phyloP scores from a whole-genome alignment of 148 eudicot genomes.

The Chenopodium suecicum region DNA sequence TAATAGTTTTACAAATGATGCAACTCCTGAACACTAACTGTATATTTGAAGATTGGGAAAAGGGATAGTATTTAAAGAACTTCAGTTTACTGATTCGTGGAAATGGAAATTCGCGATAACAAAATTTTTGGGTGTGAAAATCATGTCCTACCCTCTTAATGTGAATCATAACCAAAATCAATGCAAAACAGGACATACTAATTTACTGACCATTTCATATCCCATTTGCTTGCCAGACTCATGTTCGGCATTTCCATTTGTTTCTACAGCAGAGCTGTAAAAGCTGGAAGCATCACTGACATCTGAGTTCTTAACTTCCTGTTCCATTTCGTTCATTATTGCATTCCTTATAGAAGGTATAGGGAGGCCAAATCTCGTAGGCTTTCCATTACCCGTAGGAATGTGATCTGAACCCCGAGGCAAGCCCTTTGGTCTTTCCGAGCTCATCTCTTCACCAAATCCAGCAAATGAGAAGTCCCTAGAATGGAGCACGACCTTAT shows the following conservation, averaged over 20 bases:
- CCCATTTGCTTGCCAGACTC: constrained; percentile 28
- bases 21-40: not conserved
- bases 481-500: constrained; percentile 16
- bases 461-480: constrained; percentile 34
- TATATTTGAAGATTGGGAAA: not conserved
- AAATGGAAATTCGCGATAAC: not conserved
- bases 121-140: not conserved
- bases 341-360: constrained; percentile 27
- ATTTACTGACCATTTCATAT: constrained; percentile 44
- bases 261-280: constrained; percentile 21
- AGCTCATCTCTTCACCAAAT: constrained; percentile 30
- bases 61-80: not conserved
- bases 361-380: constrained; percentile 21
- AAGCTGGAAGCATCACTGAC: constrained; percentile 32
- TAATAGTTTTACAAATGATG: not conserved
- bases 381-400: constrained; percentile 13
- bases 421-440: constrained; percentile 37
- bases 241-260: constrained; percentile 22
- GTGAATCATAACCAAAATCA: not conserved
- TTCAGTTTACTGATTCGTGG: not conserved
- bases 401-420: constrained; percentile 24
- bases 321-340: constrained; percentile 40
- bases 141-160: not conserved
- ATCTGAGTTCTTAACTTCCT: constrained; percentile 25
- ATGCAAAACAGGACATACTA: not conserved